Percentiles rank a stretch among this genome's conserved stretches.
These are phyloP conservation scores for Pelargonium australe DNA, from an alignment of 441 rosid genomes.

Conservation along the genomic window DNA sequence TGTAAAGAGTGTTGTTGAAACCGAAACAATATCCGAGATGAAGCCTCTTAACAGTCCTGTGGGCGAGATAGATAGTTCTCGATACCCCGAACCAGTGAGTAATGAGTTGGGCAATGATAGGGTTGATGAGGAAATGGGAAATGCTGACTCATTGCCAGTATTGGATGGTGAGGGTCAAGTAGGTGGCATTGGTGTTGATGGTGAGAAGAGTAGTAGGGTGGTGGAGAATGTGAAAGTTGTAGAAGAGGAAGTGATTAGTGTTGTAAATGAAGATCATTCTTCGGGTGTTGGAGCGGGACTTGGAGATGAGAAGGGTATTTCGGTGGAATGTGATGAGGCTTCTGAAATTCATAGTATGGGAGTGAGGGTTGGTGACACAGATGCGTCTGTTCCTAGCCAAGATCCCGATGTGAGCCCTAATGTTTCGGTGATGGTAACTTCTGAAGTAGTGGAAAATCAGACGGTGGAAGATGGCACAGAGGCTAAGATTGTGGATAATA, in stretches of 20 bases:
- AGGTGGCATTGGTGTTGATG: slow-evolving; percentile 11
- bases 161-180: slow-evolving; percentile 1
- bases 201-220: not conserved
- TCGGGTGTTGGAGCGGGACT: not conserved
- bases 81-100: too few species aligned
- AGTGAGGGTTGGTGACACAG: not conserved
- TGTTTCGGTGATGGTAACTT: not conserved
- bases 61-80: too few species aligned
- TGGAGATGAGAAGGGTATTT: not conserved
- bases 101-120: too few species aligned
- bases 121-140: not conserved
- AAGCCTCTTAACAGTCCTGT: too few species aligned
- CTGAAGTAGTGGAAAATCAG: slow-evolving; percentile 1
- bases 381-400: not conserved
- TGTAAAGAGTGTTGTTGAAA: too few species aligned
- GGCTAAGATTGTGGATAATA: not conserved
- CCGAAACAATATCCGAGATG: too few species aligned
- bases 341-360: too few species aligned
- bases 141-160: not conserved
- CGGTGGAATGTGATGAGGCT: not conserved
- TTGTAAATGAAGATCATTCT: slow-evolving; percentile 5
- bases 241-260: slow-evolving; percentile 11
- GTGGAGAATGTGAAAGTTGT: not conserved
- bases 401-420: not conserved
- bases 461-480: not conserved